These are phyloP conservation scores for Entomortierella lignicola DNA, from an alignment of 192 early-diverging fungal species.

Conservation along the genomic window DNA sequence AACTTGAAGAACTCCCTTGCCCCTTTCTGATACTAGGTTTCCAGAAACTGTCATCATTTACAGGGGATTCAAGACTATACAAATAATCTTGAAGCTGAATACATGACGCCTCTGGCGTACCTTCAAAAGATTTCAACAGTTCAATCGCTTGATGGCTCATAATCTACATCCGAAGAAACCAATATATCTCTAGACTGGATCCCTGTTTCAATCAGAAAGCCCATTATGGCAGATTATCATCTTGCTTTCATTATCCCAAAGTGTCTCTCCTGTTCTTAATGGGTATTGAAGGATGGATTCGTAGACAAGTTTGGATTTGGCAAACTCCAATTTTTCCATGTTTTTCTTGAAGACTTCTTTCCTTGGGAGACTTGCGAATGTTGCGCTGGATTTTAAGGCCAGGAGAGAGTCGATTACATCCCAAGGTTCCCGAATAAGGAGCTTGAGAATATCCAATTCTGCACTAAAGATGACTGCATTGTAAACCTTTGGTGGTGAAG, in stretches of 20 bases:
- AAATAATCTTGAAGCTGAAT: conserved; percentile 64
- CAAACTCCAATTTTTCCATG: conserved; percentile 63
- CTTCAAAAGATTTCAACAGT: conserved; percentile 57
- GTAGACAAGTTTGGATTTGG: conserved; percentile 65
- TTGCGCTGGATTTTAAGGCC: conserved; percentile 63
- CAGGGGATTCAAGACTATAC: conserved; percentile 70
- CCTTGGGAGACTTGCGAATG: conserved; percentile 66
- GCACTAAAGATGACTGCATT: conserved; percentile 73
- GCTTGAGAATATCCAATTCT: conserved; percentile 72
- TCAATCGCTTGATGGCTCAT: conserved; percentile 55
- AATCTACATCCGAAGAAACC: conserved; percentile 69
- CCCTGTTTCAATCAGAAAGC: conserved; percentile 30
- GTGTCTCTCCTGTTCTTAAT: conserved; percentile 42
- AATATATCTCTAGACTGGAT: conserved; percentile 57
- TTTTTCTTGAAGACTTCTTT: conserved; percentile 58
- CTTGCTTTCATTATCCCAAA: conserved; percentile 61
- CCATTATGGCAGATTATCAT: conserved; percentile 58
- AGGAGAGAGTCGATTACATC: conserved; percentile 71
- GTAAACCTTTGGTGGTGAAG: conserved; percentile 55
- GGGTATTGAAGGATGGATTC: conserved; percentile 23
- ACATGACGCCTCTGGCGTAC: conserved; percentile 60
- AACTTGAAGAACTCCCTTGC: conserved; percentile 14
- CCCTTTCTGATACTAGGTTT: conserved; percentile 57
- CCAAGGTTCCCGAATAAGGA: conserved; percentile 59
- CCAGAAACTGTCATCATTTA: conserved; percentile 58